A percentile compares a stretch with the other conserved stretches of the same genome.
Evolutionary conservation across 768 basidiomycete species (phyloP).

Genomic region (Boletus speciosus): DNA sequence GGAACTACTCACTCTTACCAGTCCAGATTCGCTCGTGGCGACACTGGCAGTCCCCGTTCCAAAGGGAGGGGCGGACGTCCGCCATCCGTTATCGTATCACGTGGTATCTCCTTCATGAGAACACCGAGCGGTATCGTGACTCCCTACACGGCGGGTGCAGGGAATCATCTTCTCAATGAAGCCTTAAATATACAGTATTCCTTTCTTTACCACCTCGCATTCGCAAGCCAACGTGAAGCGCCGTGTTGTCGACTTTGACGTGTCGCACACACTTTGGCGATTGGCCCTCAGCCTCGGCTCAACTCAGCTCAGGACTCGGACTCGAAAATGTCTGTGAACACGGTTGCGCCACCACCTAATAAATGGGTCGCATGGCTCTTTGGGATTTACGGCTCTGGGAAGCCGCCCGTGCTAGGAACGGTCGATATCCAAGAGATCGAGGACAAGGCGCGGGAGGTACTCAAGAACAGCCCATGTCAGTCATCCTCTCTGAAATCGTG

Average conservation of each 20-base stretch:
- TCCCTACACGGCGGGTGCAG: neutral
- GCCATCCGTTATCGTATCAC: neutral
- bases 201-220: neutral
- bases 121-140: neutral
- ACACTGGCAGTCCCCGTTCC: no score
- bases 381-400: conserved; percentile 22
- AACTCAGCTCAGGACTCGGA: neutral
- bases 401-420: conserved; percentile 44
- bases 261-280: neutral
- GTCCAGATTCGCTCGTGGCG: neutral
- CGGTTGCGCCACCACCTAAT: conserved; percentile 18
- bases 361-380: conserved; percentile 22
- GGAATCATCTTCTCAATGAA: neutral
- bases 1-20: neutral
- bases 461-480: conserved; percentile 55
- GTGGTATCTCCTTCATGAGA: neutral
- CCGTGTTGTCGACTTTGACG: neutral
- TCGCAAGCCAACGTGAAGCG: neutral
- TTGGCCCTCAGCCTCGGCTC: neutral
- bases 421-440: conserved; percentile 64
- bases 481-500: neutral
- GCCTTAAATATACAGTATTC: conserved; percentile 6
- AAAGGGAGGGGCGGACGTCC: neutral
- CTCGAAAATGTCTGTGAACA: conserved; percentile 17
- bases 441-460: conserved; percentile 54